phyloP scores from a whole-genome alignment of 2,329 filamentous ascomycete genomes.

The Phialophora macrospora region DNA sequence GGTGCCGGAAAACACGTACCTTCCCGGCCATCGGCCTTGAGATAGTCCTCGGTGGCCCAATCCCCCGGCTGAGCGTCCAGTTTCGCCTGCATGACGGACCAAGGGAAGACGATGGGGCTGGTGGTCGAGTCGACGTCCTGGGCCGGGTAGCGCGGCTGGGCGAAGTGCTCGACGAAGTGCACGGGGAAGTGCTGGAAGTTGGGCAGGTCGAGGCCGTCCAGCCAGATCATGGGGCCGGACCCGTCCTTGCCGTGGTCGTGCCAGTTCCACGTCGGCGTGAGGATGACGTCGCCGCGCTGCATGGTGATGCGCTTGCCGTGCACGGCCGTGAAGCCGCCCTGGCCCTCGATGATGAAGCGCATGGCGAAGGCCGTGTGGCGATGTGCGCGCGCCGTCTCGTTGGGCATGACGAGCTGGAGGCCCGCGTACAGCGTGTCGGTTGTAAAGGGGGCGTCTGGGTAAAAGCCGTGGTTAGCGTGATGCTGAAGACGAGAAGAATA shows the following conservation, averaged over 20 bases:
- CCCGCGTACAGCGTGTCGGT: constrained; percentile 65
- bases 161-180: constrained; percentile 61
- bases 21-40: constrained; percentile 43
- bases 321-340: constrained; percentile 62
- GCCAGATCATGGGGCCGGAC: constrained; percentile 60
- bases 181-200: constrained; percentile 58
- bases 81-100: constrained; percentile 51
- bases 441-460: constrained; percentile 55
- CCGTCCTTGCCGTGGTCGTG: constrained; percentile 66
- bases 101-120: constrained; percentile 56
- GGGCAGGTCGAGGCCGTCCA: constrained; percentile 62
- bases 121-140: constrained; percentile 44
- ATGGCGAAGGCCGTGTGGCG: constrained; percentile 62
- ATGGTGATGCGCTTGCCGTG: constrained; percentile 60
- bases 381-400: constrained; percentile 61
- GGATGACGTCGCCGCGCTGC: constrained; percentile 59
- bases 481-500: too few relatives aligned
- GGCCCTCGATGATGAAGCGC: constrained; percentile 63
- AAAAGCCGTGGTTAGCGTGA: constrained; percentile 6
- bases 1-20: constrained; percentile 14
- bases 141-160: constrained; percentile 56
- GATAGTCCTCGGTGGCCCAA: constrained; percentile 45
- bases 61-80: constrained; percentile 47
- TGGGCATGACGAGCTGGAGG: constrained; percentile 62
- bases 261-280: constrained; percentile 65